Conservation (phyloP, 2,329 filamentous ascomycete species). For the Graphium sp. region DNA sequence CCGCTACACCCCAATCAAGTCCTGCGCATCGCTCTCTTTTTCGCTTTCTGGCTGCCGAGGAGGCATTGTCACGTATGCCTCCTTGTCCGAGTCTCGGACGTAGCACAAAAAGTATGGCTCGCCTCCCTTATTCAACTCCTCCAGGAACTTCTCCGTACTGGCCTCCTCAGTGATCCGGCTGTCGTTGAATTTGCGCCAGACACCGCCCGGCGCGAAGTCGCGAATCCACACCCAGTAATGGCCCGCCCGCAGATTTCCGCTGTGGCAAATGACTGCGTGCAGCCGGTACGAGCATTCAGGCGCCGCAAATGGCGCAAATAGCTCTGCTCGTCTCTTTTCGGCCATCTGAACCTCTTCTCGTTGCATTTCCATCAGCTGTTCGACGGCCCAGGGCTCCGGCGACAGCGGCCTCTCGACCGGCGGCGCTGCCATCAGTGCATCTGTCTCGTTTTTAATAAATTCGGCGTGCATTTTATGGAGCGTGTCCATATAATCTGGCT, state of each 20-base stretch:
- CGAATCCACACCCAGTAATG: slow-evolving; percentile 97
- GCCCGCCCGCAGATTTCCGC: slow-evolving; percentile 54
- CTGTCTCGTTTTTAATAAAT: too few relatives aligned
- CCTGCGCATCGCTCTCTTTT: neutral
- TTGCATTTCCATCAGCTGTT: too few relatives aligned
- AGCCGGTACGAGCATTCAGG: too few relatives aligned
- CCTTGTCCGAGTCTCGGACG: slow-evolving; percentile 49
- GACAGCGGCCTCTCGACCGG: too few relatives aligned
- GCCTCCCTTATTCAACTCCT: slow-evolving; percentile 46
- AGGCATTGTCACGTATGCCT: slow-evolving; percentile 31
- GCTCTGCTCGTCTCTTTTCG: too few relatives aligned
- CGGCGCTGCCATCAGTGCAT: too few relatives aligned
- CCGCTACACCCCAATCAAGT: neutral
- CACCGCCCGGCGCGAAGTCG: slow-evolving; percentile 55
- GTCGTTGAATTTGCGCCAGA: slow-evolving; percentile 95
- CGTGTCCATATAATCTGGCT: too few relatives aligned
- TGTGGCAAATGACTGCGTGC: slow-evolving; percentile 87
- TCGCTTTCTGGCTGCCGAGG: too few relatives aligned
- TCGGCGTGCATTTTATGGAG: too few relatives aligned
- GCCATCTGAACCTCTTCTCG: too few relatives aligned
- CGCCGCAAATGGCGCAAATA: too few relatives aligned
- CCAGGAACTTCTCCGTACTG: slow-evolving; percentile 51
- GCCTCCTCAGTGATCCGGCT: slow-evolving; percentile 36
- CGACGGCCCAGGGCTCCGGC: too few relatives aligned
- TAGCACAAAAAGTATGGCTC: slow-evolving; percentile 78